phyloP scores from a whole-genome alignment of 2,329 filamentous ascomycete genomes.

The Colletotrichum noveboracense region DNA sequence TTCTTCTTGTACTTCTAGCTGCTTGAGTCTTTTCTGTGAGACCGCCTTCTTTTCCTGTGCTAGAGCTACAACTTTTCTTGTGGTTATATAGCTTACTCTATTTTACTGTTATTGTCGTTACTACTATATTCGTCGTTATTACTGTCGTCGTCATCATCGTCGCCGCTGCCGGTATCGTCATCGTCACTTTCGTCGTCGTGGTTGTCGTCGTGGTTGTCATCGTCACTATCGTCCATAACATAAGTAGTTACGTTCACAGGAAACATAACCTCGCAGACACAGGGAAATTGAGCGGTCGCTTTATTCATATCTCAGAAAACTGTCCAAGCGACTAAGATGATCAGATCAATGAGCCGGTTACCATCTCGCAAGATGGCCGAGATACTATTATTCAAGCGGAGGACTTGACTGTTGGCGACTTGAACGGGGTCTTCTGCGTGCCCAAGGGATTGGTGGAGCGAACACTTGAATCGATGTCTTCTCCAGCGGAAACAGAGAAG shows the following conservation, averaged over 20 bases:
- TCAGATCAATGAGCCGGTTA: background rate
- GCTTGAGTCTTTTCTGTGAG: background rate
- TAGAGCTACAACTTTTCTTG: background rate
- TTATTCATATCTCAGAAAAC: background rate
- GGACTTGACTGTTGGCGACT: background rate
- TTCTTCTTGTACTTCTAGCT: background rate
- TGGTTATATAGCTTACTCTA: background rate
- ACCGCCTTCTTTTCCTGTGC: background rate
- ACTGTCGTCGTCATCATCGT: no score
- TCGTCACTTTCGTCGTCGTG: no score
- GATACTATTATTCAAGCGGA: background rate
- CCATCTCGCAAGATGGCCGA: background rate
- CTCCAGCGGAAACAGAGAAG: background rate
- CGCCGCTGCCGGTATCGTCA: no score
- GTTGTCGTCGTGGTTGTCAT: no score
- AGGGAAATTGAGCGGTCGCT: background rate
- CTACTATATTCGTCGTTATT: background rate
- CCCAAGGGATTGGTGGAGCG: background rate
- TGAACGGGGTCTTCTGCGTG: background rate
- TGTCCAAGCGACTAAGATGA: background rate
- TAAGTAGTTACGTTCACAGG: background rate
- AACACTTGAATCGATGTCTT: background rate
- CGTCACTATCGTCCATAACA: background rate
- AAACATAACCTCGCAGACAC: rapidly evolving
- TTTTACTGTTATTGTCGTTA: no score